These are phyloP conservation scores for Eutrema heterophyllum DNA, from an alignment of 345 rosid species.

Conservation along the genomic window DNA sequence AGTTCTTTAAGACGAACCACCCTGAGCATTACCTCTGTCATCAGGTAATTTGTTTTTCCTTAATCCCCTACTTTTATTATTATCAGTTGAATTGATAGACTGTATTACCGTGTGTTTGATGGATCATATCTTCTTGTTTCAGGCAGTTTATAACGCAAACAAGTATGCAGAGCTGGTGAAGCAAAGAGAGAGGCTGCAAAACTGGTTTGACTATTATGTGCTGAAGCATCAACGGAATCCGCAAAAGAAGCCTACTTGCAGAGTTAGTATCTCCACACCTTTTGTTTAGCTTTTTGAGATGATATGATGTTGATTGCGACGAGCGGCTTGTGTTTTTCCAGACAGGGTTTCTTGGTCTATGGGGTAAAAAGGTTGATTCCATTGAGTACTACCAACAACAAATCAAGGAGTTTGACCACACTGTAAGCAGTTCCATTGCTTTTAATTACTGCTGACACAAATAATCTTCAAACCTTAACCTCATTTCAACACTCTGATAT, in stretches of 20 bases:
- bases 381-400: conserved; percentile 74
- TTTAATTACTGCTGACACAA: neutral
- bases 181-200: conserved; percentile 69
- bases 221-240: conserved; percentile 77
- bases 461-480: neutral
- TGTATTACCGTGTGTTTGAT: neutral
- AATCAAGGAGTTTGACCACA: conserved; percentile 50
- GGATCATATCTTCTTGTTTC: conserved; percentile 20
- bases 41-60: conserved; percentile 43
- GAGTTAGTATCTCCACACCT: conserved; percentile 37
- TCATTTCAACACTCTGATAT: neutral
- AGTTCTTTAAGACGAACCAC: conserved; percentile 77
- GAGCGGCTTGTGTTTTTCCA: conserved; percentile 33
- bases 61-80: neutral
- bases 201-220: conserved; percentile 86
- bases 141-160: conserved; percentile 89
- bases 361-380: conserved; percentile 75
- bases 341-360: conserved; percentile 84
- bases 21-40: conserved; percentile 88
- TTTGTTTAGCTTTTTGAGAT: neutral
- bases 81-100: neutral
- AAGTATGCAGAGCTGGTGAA: conserved; percentile 64
- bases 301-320: conserved; percentile 5
- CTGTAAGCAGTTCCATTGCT: conserved; percentile 38
- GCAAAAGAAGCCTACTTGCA: conserved; percentile 71